phyloP scores from a whole-genome alignment of 768 basidiomycete species.

The Lactifluus piperatus region DNA sequence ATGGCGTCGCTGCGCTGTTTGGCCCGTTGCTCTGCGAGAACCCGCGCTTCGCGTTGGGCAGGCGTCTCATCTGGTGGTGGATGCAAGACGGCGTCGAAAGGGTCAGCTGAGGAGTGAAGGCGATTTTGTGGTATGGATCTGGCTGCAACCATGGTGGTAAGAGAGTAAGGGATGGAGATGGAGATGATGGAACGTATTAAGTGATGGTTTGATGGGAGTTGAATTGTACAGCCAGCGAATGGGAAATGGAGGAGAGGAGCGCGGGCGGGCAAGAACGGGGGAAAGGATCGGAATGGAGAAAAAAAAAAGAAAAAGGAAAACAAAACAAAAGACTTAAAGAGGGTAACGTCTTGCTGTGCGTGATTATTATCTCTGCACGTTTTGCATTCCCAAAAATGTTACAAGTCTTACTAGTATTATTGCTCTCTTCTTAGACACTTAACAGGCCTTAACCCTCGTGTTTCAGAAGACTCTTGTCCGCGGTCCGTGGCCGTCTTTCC shows the following conservation, averaged over 20 bases:
- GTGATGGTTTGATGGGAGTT: neutral
- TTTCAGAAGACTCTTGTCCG: neutral
- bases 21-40: conserved; percentile 61
- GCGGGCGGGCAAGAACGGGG: too few relatives aligned
- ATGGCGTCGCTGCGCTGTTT: conserved; percentile 68
- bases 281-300: too few relatives aligned
- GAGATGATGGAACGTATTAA: too few relatives aligned
- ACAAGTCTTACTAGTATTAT: too few relatives aligned
- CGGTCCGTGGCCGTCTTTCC: neutral
- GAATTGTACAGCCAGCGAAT: too few relatives aligned
- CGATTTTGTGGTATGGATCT: conserved; percentile 7
- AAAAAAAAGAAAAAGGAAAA: too few relatives aligned
- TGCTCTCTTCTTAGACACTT: too few relatives aligned
- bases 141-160: conserved; percentile 12
- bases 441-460: neutral
- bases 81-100: conserved; percentile 54
- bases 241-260: too few relatives aligned
- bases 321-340: too few relatives aligned
- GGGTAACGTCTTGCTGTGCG: too few relatives aligned
- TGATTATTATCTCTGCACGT: too few relatives aligned
- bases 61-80: conserved; percentile 69
- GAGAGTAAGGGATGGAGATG: neutral
- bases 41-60: conserved; percentile 52
- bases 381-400: too few relatives aligned
- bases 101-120: conserved; percentile 51